These are phyloP conservation scores for Dactylonectria macrodidyma DNA, from an alignment of 2,329 filamentous ascomycete genomes.

Conservation along the genomic window DNA sequence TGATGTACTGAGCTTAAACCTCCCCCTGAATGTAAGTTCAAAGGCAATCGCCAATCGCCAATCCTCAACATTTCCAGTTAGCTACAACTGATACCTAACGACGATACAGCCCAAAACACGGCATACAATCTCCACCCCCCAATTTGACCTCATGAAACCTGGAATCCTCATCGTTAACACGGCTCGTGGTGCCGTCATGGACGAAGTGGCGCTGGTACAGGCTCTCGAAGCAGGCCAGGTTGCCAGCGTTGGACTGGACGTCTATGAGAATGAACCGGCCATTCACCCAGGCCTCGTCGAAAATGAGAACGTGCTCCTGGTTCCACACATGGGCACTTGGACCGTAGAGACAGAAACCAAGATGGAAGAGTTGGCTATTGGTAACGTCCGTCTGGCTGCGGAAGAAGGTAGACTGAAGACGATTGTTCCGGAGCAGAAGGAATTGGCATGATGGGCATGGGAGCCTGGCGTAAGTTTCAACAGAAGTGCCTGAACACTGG, in stretches of 20 bases:
- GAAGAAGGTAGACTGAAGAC: conserved; percentile 74
- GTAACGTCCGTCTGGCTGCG: conserved; percentile 77
- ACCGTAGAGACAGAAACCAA: conserved; percentile 76
- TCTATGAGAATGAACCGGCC: conserved; percentile 86
- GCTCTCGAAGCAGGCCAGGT: conserved; percentile 81
- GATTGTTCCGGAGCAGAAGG: conserved; percentile 79
- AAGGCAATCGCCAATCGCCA: not conserved
- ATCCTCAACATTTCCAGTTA: not conserved
- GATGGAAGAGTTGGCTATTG: conserved; percentile 84
- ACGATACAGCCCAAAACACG: conserved; percentile 69
- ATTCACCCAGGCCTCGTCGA: conserved; percentile 80
- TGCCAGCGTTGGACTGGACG: conserved; percentile 81
- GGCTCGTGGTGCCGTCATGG: conserved; percentile 85
- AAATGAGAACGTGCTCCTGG: conserved; percentile 80
- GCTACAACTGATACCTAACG: not conserved
- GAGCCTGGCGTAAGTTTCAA: too few relatives aligned
- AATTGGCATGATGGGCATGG: conserved; percentile 41
- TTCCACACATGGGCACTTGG: conserved; percentile 91
- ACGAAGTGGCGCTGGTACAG: conserved; percentile 83
- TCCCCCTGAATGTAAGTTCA: conserved; percentile 82
- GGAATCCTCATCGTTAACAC: conserved; percentile 87
- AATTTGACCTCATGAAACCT: conserved; percentile 84
- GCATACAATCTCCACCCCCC: conserved; percentile 79
- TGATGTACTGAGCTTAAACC: conserved; percentile 85
- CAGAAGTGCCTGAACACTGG: not conserved